These are phyloP conservation scores for Furcasterigmium sp. DNA, from an alignment of 2,329 filamentous ascomycete species.

Conservation along the genomic window DNA sequence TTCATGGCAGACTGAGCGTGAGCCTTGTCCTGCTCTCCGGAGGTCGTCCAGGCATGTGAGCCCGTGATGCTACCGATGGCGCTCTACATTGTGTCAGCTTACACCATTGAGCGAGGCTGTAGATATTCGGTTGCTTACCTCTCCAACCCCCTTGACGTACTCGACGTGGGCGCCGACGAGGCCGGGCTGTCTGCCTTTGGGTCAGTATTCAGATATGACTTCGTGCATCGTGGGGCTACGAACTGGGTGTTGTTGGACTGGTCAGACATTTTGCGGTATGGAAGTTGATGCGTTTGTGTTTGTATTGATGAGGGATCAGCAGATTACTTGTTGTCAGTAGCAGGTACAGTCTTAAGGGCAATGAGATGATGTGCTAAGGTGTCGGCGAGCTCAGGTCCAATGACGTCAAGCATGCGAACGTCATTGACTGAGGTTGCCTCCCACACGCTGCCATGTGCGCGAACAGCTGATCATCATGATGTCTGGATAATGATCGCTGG, in stretches of 20 bases:
- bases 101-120: background rate
- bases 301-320: too few species aligned
- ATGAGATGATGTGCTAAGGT: too few species aligned
- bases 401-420: too few species aligned
- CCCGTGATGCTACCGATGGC: constrained; percentile 58
- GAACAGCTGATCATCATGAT: too few species aligned
- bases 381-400: too few species aligned
- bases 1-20: constrained; percentile 60
- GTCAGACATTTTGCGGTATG: too few species aligned
- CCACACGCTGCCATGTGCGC: too few species aligned
- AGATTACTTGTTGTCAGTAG: too few species aligned
- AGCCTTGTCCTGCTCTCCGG: constrained; percentile 59
- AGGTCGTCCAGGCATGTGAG: constrained; percentile 56
- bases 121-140: constrained; percentile 38
- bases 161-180: constrained; percentile 60
- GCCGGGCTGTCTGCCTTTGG: constrained; percentile 36
- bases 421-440: too few species aligned
- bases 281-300: too few species aligned
- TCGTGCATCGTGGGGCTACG: background rate
- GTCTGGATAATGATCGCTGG: too few species aligned
- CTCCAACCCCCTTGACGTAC: constrained; percentile 63
- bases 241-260: background rate
- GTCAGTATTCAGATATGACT: background rate
- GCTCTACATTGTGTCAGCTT: constrained; percentile 31
- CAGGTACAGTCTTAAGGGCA: too few species aligned